Evolutionary conservation across 1,139 yeast species (phyloP).

Genomic region (Nakaseomyces nivariensis): DNA sequence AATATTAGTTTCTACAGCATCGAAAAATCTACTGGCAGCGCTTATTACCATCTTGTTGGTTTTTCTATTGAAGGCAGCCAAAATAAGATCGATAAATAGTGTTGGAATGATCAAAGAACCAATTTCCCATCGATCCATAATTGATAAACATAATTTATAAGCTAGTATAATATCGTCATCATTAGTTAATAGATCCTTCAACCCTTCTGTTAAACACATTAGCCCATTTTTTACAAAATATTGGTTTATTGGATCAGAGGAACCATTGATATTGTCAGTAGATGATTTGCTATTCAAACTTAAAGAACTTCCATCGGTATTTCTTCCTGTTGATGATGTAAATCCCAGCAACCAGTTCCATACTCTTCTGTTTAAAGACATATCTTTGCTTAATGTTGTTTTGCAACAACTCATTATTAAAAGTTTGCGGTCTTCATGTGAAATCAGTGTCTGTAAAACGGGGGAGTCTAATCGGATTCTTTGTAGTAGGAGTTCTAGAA

Average conservation of each 20-base stretch:
- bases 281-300: slow-evolving; percentile 3
- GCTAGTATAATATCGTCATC: slow-evolving; percentile 32
- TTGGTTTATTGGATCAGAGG: slow-evolving; percentile 23
- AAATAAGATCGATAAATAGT: slow-evolving; percentile 56
- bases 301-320: slow-evolving; percentile 4
- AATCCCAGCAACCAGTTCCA: slow-evolving; percentile 94
- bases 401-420: slow-evolving; percentile 55
- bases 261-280: not conserved
- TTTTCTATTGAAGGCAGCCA: slow-evolving; percentile 30
- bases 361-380: slow-evolving; percentile 84
- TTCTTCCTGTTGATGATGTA: slow-evolving; percentile 6
- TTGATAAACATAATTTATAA: slow-evolving; percentile 53
- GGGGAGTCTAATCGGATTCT: slow-evolving; percentile 57
- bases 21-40: slow-evolving; percentile 63
- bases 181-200: slow-evolving; percentile 40
- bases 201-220: slow-evolving; percentile 40
- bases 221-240: slow-evolving; percentile 56
- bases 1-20: slow-evolving; percentile 67
- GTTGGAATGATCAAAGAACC: slow-evolving; percentile 63
- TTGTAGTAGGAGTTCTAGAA: slow-evolving; percentile 66
- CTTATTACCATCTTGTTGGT: slow-evolving; percentile 37
- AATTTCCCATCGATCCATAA: slow-evolving; percentile 92
- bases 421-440: slow-evolving; percentile 44
- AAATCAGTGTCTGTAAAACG: slow-evolving; percentile 40
- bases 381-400: slow-evolving; percentile 71